Percentiles rank a stretch among this genome's conserved stretches.
Conservation (phyloP, 805 yeast genomes). For the Cyberlindnera mycetangii region DNA sequence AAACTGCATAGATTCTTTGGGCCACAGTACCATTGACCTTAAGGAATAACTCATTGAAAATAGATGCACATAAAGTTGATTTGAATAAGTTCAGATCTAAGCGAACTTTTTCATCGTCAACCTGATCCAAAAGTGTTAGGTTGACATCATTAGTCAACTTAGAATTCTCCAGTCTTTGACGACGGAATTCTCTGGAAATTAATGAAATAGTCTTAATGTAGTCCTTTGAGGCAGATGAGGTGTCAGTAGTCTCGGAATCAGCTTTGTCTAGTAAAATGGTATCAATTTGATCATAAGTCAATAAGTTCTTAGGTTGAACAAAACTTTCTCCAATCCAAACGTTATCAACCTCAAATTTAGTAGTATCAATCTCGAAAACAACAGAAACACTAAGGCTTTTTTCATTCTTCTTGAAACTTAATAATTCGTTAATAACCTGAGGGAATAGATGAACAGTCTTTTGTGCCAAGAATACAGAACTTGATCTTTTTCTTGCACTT, state of each 20-base stretch:
- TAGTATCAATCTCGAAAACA: slow-evolving; percentile 73
- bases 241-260: slow-evolving; percentile 4
- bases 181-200: slow-evolving; percentile 66
- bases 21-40: slow-evolving; percentile 87
- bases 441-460: slow-evolving; percentile 67
- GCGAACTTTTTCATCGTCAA: slow-evolving; percentile 82
- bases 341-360: slow-evolving; percentile 67
- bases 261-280: slow-evolving; percentile 37
- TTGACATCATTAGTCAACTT: slow-evolving; percentile 43
- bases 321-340: slow-evolving; percentile 74
- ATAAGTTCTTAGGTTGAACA: slow-evolving; percentile 58
- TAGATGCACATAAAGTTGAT: slow-evolving; percentile 49
- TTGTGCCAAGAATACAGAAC: slow-evolving; percentile 86
- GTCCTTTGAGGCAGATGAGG: slow-evolving; percentile 58
- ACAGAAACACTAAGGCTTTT: slow-evolving; percentile 71
- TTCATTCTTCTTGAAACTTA: slow-evolving; percentile 60
- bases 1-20: slow-evolving; percentile 63
- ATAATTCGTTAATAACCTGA: slow-evolving; percentile 50
- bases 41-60: slow-evolving; percentile 73
- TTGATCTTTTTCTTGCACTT: slow-evolving; percentile 85
- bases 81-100: slow-evolving; percentile 72
- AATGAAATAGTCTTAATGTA: slow-evolving; percentile 61
- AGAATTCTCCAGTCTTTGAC: slow-evolving; percentile 57
- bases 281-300: slow-evolving; percentile 56
- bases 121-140: slow-evolving; percentile 67